Percentiles rank a stretch among this genome's conserved stretches.
Conservation (phyloP, 1,284 basidiomycete genomes). For the Takashimella tepidaria region DNA sequence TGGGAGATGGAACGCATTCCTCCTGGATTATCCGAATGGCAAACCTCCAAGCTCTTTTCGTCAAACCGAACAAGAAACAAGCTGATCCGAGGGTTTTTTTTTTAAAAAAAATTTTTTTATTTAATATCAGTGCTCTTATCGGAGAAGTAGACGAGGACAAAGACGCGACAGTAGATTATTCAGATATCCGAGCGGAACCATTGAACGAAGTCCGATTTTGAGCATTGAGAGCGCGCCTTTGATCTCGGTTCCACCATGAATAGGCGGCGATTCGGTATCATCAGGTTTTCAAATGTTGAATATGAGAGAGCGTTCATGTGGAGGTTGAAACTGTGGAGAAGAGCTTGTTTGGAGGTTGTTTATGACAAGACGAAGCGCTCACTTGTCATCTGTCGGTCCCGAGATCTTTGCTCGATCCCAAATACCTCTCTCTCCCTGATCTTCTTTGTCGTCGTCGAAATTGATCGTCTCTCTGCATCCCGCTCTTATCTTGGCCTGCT, state of each 20-base stretch:
- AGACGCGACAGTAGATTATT: slow-evolving; percentile 73
- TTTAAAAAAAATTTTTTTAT: no score
- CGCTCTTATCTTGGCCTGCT: background rate
- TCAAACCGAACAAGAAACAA: no score
- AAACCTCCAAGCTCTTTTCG: no score
- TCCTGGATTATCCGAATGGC: no score
- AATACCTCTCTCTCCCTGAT: slow-evolving; percentile 4
- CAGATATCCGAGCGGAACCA: slow-evolving; percentile 79
- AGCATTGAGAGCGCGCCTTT: background rate
- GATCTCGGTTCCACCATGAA: no score
- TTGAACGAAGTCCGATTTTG: slow-evolving; percentile 37
- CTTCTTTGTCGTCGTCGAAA: no score
- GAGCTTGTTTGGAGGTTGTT: background rate
- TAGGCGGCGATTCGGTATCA: no score
- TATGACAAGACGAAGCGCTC: slow-evolving; percentile 46
- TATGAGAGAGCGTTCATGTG: no score
- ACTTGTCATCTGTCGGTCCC: slow-evolving; percentile 20
- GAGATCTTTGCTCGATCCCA: slow-evolving; percentile 1
- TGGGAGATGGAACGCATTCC: no score
- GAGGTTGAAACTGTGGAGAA: background rate
- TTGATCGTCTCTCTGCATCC: no score
- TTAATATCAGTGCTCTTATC: slow-evolving; percentile 74
- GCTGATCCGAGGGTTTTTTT: no score
- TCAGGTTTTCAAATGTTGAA: no score
- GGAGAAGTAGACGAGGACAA: slow-evolving; percentile 83